phyloP scores from a whole-genome alignment of 208 protist species.

The Acanthamoeba royreba region DNA sequence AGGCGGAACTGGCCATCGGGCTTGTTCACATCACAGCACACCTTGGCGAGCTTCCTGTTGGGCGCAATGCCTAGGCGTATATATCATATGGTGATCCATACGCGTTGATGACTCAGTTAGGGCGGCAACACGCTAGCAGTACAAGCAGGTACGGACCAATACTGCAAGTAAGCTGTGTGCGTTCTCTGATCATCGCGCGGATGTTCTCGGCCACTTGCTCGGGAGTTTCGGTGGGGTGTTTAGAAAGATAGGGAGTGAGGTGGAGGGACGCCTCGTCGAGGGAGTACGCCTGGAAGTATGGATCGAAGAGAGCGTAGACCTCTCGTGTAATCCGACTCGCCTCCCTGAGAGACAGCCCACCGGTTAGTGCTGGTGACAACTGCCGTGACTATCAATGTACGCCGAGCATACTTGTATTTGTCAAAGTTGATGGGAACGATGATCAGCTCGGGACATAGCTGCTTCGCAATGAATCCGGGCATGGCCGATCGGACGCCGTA shows the following conservation, averaged over 20 bases:
- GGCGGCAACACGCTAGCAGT: too few relatives aligned
- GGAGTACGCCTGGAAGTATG: neutral
- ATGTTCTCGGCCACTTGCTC: neutral
- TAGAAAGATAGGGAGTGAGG: constrained; percentile 44
- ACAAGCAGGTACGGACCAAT: too few relatives aligned
- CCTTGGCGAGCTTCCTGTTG: constrained; percentile 52
- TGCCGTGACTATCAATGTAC: too few relatives aligned
- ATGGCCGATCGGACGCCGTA: constrained; percentile 65
- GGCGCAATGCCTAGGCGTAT: constrained; percentile 25
- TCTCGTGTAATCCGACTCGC: neutral
- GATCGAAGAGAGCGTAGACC: neutral
- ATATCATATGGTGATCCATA: too few relatives aligned
- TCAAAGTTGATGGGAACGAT: constrained; percentile 43
- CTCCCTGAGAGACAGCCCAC: neutral
- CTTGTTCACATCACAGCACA: constrained; percentile 61
- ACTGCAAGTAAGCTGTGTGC: constrained; percentile 50
- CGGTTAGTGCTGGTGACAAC: too few relatives aligned
- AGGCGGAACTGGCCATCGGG: constrained; percentile 58
- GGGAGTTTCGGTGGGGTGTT: neutral
- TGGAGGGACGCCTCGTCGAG: constrained; percentile 60
- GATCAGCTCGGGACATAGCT: neutral
- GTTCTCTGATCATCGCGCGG: neutral
- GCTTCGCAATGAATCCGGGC: constrained; percentile 49
- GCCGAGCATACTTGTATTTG: neutral
- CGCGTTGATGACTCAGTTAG: neutral